phyloP scores from a whole-genome alignment of 2,329 filamentous ascomycete genomes.

The Purpureocillium lavendulum region DNA sequence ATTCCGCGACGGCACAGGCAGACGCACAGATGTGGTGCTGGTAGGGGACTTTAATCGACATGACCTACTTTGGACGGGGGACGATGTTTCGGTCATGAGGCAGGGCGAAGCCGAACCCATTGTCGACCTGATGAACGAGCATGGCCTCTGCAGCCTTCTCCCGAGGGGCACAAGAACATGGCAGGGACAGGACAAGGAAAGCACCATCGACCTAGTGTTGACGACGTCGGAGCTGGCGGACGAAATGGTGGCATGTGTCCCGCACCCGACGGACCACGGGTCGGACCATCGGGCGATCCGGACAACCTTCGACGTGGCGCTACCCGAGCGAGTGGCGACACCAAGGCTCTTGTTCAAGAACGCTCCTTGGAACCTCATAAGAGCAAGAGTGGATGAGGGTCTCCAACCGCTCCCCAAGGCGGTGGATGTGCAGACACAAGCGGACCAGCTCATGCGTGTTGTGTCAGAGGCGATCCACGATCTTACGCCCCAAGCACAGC shows the following conservation, averaged over 20 bases:
- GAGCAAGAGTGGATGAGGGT: background rate
- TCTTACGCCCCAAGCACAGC: background rate
- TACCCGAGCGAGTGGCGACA: background rate
- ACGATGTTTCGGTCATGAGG: background rate
- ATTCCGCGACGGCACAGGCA: background rate
- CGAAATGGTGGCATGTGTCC: background rate
- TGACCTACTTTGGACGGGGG: no score
- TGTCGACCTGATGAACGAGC: background rate
- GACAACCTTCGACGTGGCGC: no score
- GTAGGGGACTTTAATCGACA: no score
- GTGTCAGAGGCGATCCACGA: slow-evolving; percentile 1
- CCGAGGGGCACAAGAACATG: no score
- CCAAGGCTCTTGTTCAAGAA: background rate
- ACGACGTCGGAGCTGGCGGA: no score
- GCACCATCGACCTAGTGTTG: no score
- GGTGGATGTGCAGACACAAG: slow-evolving; percentile 1
- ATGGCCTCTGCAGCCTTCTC: background rate
- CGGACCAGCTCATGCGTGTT: slow-evolving; percentile 2
- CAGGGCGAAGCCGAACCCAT: slow-evolving; percentile 2
- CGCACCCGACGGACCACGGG: background rate
- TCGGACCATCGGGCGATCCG: slow-evolving; percentile 1
- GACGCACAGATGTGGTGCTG: slow-evolving; percentile 1
- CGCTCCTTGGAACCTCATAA: background rate
- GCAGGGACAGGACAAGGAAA: no score
- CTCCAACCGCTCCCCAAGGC: background rate